phyloP scores from a whole-genome alignment of 345 rosid genomes.

The Gossypium raimondii region DNA sequence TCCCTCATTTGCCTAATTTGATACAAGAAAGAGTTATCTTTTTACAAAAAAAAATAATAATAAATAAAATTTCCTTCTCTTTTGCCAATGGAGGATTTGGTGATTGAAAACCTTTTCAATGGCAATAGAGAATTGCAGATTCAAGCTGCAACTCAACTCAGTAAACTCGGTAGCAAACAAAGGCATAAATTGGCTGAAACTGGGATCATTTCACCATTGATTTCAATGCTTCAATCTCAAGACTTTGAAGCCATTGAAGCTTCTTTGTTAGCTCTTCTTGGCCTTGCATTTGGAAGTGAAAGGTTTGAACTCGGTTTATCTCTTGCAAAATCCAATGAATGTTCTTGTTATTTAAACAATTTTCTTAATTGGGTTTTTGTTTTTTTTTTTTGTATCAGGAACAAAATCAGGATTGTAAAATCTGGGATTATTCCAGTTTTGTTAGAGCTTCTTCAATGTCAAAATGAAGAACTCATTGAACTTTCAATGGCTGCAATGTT shows the following conservation, averaged over 20 bases:
- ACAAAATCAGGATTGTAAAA: conserved; percentile 65
- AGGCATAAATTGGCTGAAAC: conserved; percentile 55
- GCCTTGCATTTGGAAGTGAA: conserved; percentile 87
- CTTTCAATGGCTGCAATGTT: conserved; percentile 52
- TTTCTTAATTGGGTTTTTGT: not conserved
- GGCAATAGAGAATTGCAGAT: conserved; percentile 53
- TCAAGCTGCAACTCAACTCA: conserved; percentile 54
- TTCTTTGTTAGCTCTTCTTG: conserved; percentile 66
- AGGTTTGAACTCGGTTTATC: conserved; percentile 32
- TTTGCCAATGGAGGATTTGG: conserved; percentile 48
- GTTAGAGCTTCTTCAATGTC: conserved; percentile 51
- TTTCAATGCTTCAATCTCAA: conserved; percentile 64
- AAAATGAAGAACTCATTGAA: conserved; percentile 37
- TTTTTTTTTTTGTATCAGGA: conserved; percentile 37
- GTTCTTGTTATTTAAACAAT: not conserved
- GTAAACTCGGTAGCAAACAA: conserved; percentile 48
- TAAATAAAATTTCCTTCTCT: not conserved
- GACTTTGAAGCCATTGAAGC: conserved; percentile 62
- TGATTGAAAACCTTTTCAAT: conserved; percentile 45
- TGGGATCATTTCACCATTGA: conserved; percentile 59
- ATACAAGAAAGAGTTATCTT: not conserved
- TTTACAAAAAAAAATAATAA: too few relatives aligned
- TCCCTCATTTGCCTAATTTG: conserved; percentile 23
- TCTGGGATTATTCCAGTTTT: conserved; percentile 56
- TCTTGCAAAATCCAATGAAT: not conserved